phyloP scores from a whole-genome alignment of 768 basidiomycete species.

The Trametes cinnabarina region DNA sequence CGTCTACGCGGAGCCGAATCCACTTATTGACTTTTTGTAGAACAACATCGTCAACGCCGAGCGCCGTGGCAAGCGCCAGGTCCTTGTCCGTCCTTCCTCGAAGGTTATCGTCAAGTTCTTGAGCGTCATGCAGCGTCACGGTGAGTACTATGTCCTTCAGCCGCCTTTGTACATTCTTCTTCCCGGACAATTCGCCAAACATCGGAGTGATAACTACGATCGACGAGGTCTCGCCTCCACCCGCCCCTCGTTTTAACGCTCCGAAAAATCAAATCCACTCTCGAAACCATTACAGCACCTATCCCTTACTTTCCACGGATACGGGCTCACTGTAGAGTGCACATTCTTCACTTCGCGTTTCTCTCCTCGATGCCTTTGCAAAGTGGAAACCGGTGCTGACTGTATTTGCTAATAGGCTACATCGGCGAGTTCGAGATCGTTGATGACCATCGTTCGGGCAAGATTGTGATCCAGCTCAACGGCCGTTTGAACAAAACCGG shows the following conservation, averaged over 20 bases:
- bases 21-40: slow-evolving; percentile 34
- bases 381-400: not conserved
- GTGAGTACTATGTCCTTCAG: slow-evolving; percentile 50
- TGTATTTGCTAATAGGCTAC: slow-evolving; percentile 59
- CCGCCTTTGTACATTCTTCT: not conserved
- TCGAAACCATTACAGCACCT: slow-evolving; percentile 60
- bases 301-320: slow-evolving; percentile 33
- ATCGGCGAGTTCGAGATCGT: slow-evolving; percentile 98
- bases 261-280: slow-evolving; percentile 64
- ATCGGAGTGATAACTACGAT: slow-evolving; percentile 90
- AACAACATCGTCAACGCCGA: slow-evolving; percentile 99
- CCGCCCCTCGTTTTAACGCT: slow-evolving; percentile 80
- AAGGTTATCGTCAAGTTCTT: slow-evolving; percentile 99
- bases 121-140: slow-evolving; percentile 98
- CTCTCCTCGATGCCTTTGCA: not conserved
- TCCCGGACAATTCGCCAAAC: slow-evolving; percentile 6
- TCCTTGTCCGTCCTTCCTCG: slow-evolving; percentile 93
- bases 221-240: slow-evolving; percentile 58
- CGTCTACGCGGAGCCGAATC: not conserved
- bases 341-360: slow-evolving; percentile 35
- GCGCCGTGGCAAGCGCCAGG: slow-evolving; percentile 99
- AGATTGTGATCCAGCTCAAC: slow-evolving; percentile 97
- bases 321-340: slow-evolving; percentile 56
- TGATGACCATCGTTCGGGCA: slow-evolving; percentile 97
- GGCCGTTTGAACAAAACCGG: slow-evolving; percentile 99